Base-by-base conservation (phyloP, 495 filamentous ascomycete species). In the Daldinia bambusicola region DNA sequence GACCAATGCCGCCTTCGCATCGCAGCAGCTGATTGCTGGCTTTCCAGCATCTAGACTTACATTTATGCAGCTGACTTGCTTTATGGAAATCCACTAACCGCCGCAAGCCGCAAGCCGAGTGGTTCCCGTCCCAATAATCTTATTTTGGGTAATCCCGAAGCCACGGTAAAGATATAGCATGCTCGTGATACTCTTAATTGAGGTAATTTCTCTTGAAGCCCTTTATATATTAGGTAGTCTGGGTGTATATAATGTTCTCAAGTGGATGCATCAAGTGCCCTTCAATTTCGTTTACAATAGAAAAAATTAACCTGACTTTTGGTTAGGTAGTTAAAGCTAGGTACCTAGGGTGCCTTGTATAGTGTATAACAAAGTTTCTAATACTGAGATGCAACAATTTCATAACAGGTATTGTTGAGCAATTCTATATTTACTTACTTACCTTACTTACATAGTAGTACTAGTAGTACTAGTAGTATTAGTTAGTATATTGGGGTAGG, bases 51-150 rank as follows among this genome's bases (percentile, higher is more conserved):
- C 38, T 48, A 63, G 52, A 43, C 45, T 52, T 55, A 55, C 14
- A 34, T 55, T 40, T 34, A 14, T 31, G 48, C 69, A 67, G 64
- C 69, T 72, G 69, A 72, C 64, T 67, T 63, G 59, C 37, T 63
- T 55, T 30, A 16, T 9, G 1, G 36, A 34, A 59, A 64, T 59
- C 4, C 55, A 32, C 63, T 61, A 64, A 50, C 69, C 64, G n/a
- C 26, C 26, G 26, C 26, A 26, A 3, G 69, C 50, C 40, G 37
- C 34, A 68, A 72, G 61, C 64, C 69, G 64, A 72, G 38, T 34
- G 53, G 14, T n/a, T 45, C n/a, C 45, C 36, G 50, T 32, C 22
- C 50, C 50, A 53, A 53, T 16, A 16, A 53, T 53, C 31, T 30
- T 48, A 48, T 48, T 8, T 48, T 48, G 43, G 20, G 43, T 18